phyloP scores from a whole-genome alignment of 805 yeast genomes.

The Kluyveromyces dobzhanskii region DNA sequence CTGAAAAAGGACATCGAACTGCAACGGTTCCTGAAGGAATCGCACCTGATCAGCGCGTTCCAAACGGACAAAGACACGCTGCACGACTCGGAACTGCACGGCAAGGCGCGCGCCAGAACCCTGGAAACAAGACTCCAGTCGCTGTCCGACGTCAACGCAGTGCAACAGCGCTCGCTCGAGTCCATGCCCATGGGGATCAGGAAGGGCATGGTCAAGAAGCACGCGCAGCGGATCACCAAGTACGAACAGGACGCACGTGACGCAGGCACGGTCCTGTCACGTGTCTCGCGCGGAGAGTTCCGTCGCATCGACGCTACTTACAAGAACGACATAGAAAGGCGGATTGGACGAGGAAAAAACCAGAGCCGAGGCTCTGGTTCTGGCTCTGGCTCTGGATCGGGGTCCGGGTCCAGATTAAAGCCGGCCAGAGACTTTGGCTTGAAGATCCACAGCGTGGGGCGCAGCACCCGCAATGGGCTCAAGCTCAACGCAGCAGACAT shows the following conservation, averaged over 20 bases:
- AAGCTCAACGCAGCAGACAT: conserved; percentile 62
- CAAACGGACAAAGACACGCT: conserved; percentile 33
- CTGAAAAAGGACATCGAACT: conserved; percentile 63
- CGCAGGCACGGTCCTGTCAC: conserved; percentile 83
- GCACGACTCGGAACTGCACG: conserved; percentile 46
- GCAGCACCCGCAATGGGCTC: conserved; percentile 70
- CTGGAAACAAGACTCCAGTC: conserved; percentile 48
- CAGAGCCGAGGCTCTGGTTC: conserved; percentile 1
- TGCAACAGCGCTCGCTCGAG: conserved; percentile 38
- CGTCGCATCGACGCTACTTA: conserved; percentile 46
- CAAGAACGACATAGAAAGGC: conserved; percentile 30
- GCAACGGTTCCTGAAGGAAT: conserved; percentile 61
- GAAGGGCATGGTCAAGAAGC: conserved; percentile 67
- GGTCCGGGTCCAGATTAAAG: not conserved
- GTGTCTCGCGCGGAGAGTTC: conserved; percentile 56
- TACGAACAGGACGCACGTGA: conserved; percentile 75
- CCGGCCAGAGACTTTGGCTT: conserved; percentile 71
- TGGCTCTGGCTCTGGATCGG: too few species aligned
- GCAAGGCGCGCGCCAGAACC: conserved; percentile 60
- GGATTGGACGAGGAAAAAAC: conserved; percentile 36
- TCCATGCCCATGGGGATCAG: conserved; percentile 86
- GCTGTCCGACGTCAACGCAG: conserved; percentile 40
- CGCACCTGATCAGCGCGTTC: conserved; percentile 49
- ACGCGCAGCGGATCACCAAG: conserved; percentile 42
- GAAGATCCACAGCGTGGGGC: conserved; percentile 67